A percentile compares a stretch with the other conserved stretches of the same genome.
Evolutionary conservation across 2,329 filamentous ascomycete species (phyloP).

Genomic region (Penicillium sp.): DNA sequence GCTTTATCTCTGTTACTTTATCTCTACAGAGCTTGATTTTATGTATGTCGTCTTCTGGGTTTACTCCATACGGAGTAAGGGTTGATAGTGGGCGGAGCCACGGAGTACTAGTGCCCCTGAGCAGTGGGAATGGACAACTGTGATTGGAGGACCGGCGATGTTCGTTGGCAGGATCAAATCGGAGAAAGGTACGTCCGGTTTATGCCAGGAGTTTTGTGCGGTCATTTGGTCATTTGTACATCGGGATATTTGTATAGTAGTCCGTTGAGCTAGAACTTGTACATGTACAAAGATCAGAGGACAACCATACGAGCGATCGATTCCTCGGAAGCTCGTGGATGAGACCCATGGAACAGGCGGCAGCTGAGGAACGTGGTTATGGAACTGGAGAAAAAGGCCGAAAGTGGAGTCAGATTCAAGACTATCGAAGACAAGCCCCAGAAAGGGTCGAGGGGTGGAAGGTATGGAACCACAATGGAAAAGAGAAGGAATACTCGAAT

Average conservation of each 20-base stretch:
- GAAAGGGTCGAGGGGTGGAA: background rate
- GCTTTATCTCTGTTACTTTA: background rate
- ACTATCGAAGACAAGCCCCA: background rate
- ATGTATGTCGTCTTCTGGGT: no score
- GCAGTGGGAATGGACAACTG: no score
- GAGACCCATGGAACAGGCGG: background rate
- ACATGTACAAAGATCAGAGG: no score
- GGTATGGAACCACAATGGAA: constrained; percentile 6
- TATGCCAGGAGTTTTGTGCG: background rate
- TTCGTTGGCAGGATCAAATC: background rate
- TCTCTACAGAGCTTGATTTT: background rate
- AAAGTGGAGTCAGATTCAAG: background rate
- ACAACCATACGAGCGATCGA: no score
- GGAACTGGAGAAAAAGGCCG: background rate
- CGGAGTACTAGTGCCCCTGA: no score
- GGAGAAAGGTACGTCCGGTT: background rate
- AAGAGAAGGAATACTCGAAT: background rate
- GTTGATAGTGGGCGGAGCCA: no score
- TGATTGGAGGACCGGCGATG: no score
- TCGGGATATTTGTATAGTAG: no score
- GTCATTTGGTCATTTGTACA: background rate
- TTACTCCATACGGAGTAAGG: no score
- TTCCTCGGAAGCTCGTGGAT: background rate
- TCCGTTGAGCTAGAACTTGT: background rate
- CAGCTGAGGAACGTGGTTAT: background rate